Percentiles rank a stretch among this genome's conserved stretches.
phyloP scores from a whole-genome alignment of 2,329 filamentous ascomycete genomes.

The Ceratocystis albifundus region DNA sequence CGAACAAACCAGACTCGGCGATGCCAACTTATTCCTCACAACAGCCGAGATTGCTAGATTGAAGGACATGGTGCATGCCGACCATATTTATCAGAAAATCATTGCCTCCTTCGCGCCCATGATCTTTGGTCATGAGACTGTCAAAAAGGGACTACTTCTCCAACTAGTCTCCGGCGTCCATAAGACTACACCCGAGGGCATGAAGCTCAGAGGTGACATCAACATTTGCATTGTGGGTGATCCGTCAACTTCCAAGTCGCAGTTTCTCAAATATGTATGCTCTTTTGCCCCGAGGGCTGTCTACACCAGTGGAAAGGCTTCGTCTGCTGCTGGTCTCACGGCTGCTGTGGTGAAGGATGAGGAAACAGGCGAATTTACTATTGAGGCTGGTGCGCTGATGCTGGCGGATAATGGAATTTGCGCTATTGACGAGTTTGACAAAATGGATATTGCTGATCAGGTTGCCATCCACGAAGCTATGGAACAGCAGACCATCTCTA shows the following conservation, averaged over 20 bases:
- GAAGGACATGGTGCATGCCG: conserved; percentile 83
- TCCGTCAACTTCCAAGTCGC: conserved; percentile 91
- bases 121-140: conserved; percentile 93
- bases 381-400: conserved; percentile 96
- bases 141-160: conserved; percentile 90
- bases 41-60: conserved; percentile 85
- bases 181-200: conserved; percentile 84
- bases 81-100: conserved; percentile 85
- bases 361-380: conserved; percentile 96
- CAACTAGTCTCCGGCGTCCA: conserved; percentile 93
- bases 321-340: conserved; percentile 91
- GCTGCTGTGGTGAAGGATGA: conserved; percentile 96
- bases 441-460: conserved; percentile 96
- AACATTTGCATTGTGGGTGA: conserved; percentile 98
- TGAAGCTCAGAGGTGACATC: conserved; percentile 92
- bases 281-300: conserved; percentile 92
- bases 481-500: conserved; percentile 99
- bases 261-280: conserved; percentile 96
- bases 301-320: conserved; percentile 95
- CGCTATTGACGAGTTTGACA: conserved; percentile 98
- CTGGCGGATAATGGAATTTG: conserved; percentile 94
- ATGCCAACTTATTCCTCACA: conserved; percentile 33
- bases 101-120: conserved; percentile 92
- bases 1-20: conserved; percentile 10
- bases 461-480: conserved; percentile 99